Percentiles rank a stretch among this genome's conserved stretches.
These are phyloP conservation scores for Amniculicola lignicola DNA, from an alignment of 495 filamentous ascomycete genomes.

Conservation along the genomic window DNA sequence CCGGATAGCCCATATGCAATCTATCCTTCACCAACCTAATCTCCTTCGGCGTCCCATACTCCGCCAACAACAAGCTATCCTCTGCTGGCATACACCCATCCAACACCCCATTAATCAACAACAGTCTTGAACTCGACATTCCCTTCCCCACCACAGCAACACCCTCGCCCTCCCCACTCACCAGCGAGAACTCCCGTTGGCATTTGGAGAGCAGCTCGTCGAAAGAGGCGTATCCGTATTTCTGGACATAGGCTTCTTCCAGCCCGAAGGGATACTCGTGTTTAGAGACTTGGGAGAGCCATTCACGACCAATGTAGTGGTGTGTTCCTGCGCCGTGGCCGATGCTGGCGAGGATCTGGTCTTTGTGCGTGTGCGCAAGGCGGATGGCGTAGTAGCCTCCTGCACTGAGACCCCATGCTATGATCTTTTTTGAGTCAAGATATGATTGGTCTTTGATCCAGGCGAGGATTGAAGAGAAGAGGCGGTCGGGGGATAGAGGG, in stretches of 20 bases:
- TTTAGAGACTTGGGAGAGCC: slow-evolving; percentile 62
- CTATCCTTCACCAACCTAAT: slow-evolving; percentile 44
- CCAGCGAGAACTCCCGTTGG: slow-evolving; percentile 67
- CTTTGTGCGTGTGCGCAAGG: slow-evolving; percentile 65
- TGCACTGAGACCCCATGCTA: slow-evolving; percentile 68
- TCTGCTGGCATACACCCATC: slow-evolving; percentile 70
- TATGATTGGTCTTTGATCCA: slow-evolving; percentile 57
- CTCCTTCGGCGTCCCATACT: slow-evolving; percentile 72
- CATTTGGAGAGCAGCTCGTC: slow-evolving; percentile 58
- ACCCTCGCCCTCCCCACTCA: slow-evolving; percentile 59
- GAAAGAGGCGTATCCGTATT: slow-evolving; percentile 61
- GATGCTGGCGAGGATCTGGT: slow-evolving; percentile 53
- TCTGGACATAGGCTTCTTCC: slow-evolving; percentile 36
- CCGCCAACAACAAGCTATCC: slow-evolving; percentile 65
- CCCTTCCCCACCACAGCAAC: slow-evolving; percentile 35
- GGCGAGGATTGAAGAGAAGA: slow-evolving; percentile 62
- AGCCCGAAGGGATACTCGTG: slow-evolving; percentile 73
- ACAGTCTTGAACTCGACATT: slow-evolving; percentile 56
- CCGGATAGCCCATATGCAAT: slow-evolving; percentile 28
- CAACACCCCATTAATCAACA: slow-evolving; percentile 55
- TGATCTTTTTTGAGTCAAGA: slow-evolving; percentile 60
- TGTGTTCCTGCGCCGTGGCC: slow-evolving; percentile 72
- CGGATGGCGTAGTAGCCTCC: slow-evolving; percentile 76
- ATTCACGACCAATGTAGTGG: slow-evolving; percentile 62
- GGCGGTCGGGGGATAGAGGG: slow-evolving; percentile 50